A percentile compares a stretch with the other conserved stretches of the same genome.
Conservation (phyloP, 2,329 filamentous ascomycete genomes). For the Calonectria montana region DNA sequence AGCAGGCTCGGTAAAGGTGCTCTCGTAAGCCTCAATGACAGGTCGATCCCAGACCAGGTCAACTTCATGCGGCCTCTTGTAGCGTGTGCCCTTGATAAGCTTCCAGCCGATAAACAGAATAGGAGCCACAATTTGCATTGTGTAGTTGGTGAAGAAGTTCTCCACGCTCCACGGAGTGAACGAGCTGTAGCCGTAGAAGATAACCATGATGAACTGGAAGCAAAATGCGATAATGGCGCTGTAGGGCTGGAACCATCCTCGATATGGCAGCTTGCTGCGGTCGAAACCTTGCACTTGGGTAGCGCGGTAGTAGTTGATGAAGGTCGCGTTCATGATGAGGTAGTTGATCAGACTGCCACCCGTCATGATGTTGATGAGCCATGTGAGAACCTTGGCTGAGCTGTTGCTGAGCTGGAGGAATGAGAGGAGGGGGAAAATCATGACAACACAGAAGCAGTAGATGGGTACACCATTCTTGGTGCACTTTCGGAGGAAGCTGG, state of each 20-base stretch:
- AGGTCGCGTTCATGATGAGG: slow-evolving; percentile 63
- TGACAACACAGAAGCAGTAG: slow-evolving; percentile 65
- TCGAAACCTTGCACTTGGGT: slow-evolving; percentile 63
- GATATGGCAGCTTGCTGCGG: slow-evolving; percentile 67
- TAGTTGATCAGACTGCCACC: slow-evolving; percentile 72
- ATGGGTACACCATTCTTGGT: slow-evolving; percentile 71
- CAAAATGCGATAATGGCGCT: slow-evolving; percentile 59
- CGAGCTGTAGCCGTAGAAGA: slow-evolving; percentile 67
- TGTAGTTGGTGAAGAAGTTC: slow-evolving; percentile 65
- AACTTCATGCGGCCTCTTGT: slow-evolving; percentile 63
- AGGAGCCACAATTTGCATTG: slow-evolving; percentile 65
- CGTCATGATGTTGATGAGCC: slow-evolving; percentile 67
- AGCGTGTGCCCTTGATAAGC: slow-evolving; percentile 67
- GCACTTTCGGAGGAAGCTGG: slow-evolving; percentile 65
- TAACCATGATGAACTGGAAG: slow-evolving; percentile 56
- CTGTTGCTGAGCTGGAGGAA: slow-evolving; percentile 63
- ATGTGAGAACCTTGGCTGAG: slow-evolving; percentile 62
- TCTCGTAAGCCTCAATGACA: slow-evolving; percentile 68
- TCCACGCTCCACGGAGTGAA: slow-evolving; percentile 62
- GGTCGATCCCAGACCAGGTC: slow-evolving; percentile 73
- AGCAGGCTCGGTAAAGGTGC: slow-evolving; percentile 59
- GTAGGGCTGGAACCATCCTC: slow-evolving; percentile 69
- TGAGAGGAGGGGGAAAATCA: slow-evolving; percentile 64
- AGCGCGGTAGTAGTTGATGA: slow-evolving; percentile 62
- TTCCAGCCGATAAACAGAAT: slow-evolving; percentile 72